Percentiles rank a stretch among this genome's conserved stretches.
Evolutionary conservation across 2,329 filamentous ascomycete genomes (phyloP).

Genomic region (Penicillium sp.): DNA sequence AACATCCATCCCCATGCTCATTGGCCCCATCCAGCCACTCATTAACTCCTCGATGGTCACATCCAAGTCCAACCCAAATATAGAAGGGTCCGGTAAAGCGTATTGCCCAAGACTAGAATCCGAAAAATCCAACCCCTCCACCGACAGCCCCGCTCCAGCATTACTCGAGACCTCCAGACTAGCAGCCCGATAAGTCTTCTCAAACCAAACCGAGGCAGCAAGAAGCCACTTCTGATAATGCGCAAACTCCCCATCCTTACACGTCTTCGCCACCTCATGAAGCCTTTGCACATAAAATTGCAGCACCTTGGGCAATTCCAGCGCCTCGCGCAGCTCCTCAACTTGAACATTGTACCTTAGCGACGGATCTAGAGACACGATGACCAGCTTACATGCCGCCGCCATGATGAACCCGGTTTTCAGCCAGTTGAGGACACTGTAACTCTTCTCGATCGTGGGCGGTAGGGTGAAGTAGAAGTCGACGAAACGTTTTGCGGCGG

Average conservation of each 20-base stretch:
- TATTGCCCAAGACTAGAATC: constrained; percentile 3
- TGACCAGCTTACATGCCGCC: not conserved
- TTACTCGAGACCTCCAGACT: not conserved
- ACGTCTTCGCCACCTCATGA: not conserved
- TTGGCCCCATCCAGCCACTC: constrained; percentile 7
- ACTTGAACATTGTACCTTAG: constrained; percentile 5
- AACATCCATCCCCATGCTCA: not conserved
- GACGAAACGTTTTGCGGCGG: constrained; percentile 1
- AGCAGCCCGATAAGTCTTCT: not conserved
- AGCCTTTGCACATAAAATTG: not conserved
- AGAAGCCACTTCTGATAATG: constrained; percentile 1
- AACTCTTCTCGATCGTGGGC: not conserved
- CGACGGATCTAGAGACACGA: constrained; percentile 2
- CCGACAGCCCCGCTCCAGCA: not conserved
- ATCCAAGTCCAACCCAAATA: constrained; percentile 12
- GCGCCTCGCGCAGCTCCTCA: constrained; percentile 1
- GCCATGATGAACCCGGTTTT: not conserved
- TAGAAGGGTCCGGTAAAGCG: not conserved
- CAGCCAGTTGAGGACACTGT: not conserved
- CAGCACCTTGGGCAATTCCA: not conserved
- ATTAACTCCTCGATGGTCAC: constrained; percentile 13
- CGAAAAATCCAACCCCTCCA: constrained; percentile 1
- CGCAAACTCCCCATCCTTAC: not conserved
- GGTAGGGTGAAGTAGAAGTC: not conserved
- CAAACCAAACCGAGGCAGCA: not conserved